Percentiles rank a stretch among this genome's conserved stretches.
phyloP scores from a whole-genome alignment of 352 stramenopile species.

The Globisporangium abappressorium region DNA sequence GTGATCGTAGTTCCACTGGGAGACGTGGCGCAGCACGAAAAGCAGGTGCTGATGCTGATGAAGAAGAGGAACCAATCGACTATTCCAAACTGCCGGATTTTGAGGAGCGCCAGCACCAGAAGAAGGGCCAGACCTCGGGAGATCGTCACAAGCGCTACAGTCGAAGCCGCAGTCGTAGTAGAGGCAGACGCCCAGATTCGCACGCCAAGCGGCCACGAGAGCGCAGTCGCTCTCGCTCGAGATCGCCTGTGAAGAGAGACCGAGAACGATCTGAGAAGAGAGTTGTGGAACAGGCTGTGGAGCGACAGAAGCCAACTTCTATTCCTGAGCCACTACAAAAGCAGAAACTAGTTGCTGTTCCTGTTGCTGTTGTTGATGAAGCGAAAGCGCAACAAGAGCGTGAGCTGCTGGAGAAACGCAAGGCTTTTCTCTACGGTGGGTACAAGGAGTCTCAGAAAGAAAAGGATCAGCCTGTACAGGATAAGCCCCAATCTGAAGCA shows the following conservation, averaged over 20 bases:
- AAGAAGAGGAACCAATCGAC: constrained; percentile 68
- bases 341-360: constrained; percentile 3
- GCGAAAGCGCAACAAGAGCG: constrained; percentile 30
- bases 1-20: not conserved
- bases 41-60: constrained; percentile 15
- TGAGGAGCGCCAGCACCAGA: constrained; percentile 37
- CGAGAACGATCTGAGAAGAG: constrained; percentile 4
- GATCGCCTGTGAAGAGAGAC: constrained; percentile 13
- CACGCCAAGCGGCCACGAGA: constrained; percentile 14
- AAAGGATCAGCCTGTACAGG: not conserved
- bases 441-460: constrained; percentile 7
- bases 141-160: constrained; percentile 14
- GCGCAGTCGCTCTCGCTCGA: constrained; percentile 25
- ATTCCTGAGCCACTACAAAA: constrained; percentile 12
- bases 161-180: constrained; percentile 39
- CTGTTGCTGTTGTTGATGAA: constrained; percentile 21
- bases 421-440: constrained; percentile 66
- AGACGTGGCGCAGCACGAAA: not conserved
- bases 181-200: constrained; percentile 16
- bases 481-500: too few relatives aligned
- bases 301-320: not conserved
- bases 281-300: not conserved
- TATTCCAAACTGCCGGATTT: constrained; percentile 77
- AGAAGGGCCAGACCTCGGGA: not conserved
- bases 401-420: constrained; percentile 43